Conservation (phyloP, 2,329 filamentous ascomycete species). For the Hypoxylon sp. region DNA sequence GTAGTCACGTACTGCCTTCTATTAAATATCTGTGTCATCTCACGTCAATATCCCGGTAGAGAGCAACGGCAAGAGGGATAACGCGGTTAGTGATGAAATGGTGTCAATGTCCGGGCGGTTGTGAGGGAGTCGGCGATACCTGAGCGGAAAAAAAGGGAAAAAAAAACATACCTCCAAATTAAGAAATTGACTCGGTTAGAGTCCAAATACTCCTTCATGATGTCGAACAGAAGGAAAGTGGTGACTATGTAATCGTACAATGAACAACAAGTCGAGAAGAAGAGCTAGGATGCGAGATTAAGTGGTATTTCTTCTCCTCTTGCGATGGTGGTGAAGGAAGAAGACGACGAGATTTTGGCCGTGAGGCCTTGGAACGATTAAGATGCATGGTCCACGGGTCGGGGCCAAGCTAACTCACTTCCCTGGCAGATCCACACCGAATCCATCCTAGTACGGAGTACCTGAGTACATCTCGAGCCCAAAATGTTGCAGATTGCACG, state of each 20-base stretch:
- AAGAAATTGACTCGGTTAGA: slow-evolving; percentile 77
- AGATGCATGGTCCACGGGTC: slow-evolving; percentile 44
- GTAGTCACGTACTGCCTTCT: slow-evolving; percentile 69
- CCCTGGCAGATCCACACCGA: slow-evolving; percentile 39
- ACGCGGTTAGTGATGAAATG: slow-evolving; percentile 15
- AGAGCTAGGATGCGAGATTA: slow-evolving; percentile 21
- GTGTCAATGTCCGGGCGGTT: slow-evolving; percentile 20
- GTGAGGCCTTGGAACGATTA: slow-evolving; percentile 43
- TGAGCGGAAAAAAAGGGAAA: slow-evolving; percentile 47
- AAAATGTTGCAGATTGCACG: slow-evolving; percentile 35
- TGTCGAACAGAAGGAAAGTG: slow-evolving; percentile 30
- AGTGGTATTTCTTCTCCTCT: slow-evolving; percentile 31
- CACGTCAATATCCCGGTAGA: slow-evolving; percentile 44
- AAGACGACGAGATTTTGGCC: slow-evolving; percentile 42
- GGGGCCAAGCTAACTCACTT: slow-evolving; percentile 42
- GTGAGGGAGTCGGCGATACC: slow-evolving; percentile 40
- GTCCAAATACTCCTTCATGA: slow-evolving; percentile 74
- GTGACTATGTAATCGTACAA: slow-evolving; percentile 2
- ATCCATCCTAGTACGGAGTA: slow-evolving; percentile 37
- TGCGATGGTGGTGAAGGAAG: slow-evolving; percentile 41
- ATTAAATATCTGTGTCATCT: slow-evolving; percentile 65
- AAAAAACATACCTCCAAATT: slow-evolving; percentile 73
- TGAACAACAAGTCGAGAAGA: slow-evolving; percentile 8
- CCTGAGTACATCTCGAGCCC: slow-evolving; percentile 14
- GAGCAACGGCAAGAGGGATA: slow-evolving; percentile 23